Percentiles rank a stretch among this genome's conserved stretches.
Evolutionary conservation across 768 basidiomycete species (phyloP).

Genomic region (Russula olivacea): DNA sequence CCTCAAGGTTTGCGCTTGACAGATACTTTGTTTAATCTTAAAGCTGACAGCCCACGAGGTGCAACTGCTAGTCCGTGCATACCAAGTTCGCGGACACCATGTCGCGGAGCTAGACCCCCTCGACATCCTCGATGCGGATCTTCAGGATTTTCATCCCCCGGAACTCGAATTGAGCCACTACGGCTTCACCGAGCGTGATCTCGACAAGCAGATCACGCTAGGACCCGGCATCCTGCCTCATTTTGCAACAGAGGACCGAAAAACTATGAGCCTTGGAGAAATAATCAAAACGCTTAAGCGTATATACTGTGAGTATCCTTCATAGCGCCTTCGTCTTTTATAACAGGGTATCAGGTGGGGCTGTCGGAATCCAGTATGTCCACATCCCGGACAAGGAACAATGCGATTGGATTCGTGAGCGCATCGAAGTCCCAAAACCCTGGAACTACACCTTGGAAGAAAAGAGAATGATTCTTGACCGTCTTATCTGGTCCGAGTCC

Average conservation of each 20-base stretch:
- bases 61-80: slow-evolving; percentile 95
- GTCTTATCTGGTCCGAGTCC: slow-evolving; percentile 99
- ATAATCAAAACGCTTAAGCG: slow-evolving; percentile 86
- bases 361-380: slow-evolving; percentile 84
- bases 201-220: slow-evolving; percentile 90
- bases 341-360: slow-evolving; percentile 53
- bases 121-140: slow-evolving; percentile 86
- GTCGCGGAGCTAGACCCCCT: slow-evolving; percentile 94
- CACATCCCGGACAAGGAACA: slow-evolving; percentile 99
- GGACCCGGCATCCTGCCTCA: slow-evolving; percentile 95
- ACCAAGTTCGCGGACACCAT: slow-evolving; percentile 98
- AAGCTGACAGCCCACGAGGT: slow-evolving; percentile 45
- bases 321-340: background rate
- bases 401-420: slow-evolving; percentile 98
- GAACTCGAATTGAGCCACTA: slow-evolving; percentile 93
- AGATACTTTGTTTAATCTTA: background rate
- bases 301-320: slow-evolving; percentile 76
- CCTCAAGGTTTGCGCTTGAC: slow-evolving; percentile 60
- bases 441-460: slow-evolving; percentile 98
- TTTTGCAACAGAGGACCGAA: slow-evolving; percentile 81
- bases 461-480: slow-evolving; percentile 98
- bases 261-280: slow-evolving; percentile 84
- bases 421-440: slow-evolving; percentile 90
- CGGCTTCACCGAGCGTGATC: slow-evolving; percentile 90
- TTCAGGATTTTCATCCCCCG: slow-evolving; percentile 69